These are phyloP conservation scores for Castanea mollissima DNA, from an alignment of 306 rosid genomes.

Conservation along the genomic window DNA sequence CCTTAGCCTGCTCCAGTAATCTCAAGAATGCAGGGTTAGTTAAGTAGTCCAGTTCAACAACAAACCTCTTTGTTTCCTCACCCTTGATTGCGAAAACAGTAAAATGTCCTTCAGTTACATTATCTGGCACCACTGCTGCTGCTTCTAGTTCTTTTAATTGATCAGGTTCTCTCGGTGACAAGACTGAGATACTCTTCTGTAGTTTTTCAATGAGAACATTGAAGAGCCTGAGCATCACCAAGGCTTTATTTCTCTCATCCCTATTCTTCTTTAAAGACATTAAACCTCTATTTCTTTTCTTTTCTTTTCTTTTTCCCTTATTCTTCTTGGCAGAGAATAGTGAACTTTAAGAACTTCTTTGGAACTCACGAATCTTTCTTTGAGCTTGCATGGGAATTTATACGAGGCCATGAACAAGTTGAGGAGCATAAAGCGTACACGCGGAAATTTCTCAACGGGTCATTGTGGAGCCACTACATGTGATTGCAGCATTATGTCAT, in stretches of 20 bases:
- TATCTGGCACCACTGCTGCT: slow-evolving; percentile 31
- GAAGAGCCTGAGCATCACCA: slow-evolving; percentile 28
- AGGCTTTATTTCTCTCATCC: not conserved
- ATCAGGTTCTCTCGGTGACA: slow-evolving; percentile 26
- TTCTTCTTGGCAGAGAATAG: no score
- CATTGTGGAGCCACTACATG: slow-evolving; percentile 9
- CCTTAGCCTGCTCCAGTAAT: slow-evolving; percentile 53
- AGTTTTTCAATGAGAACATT: slow-evolving; percentile 26
- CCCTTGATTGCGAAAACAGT: slow-evolving; percentile 57
- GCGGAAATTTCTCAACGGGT: slow-evolving; percentile 20
- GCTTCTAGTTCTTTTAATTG: slow-evolving; percentile 16
- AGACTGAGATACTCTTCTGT: slow-evolving; percentile 39
- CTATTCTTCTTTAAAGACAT: slow-evolving; percentile 4
- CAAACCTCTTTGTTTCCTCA: slow-evolving; percentile 50
- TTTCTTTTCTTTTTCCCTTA: no score
- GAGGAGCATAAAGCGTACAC: not conserved
- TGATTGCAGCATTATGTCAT: slow-evolving; percentile 11
- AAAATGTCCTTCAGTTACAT: slow-evolving; percentile 54
- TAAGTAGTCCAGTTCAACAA: slow-evolving; percentile 46
- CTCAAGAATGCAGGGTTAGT: slow-evolving; percentile 53
- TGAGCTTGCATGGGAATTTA: no score
- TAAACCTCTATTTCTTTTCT: no score
- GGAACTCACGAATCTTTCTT: no score
- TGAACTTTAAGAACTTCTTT: no score
- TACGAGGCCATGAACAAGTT: no score